Evolutionary conservation across 805 yeast genomes (phyloP), one percentile per base, ranked within the genome.

Genomic region (Cyberlindnera bimundalis): DNA sequence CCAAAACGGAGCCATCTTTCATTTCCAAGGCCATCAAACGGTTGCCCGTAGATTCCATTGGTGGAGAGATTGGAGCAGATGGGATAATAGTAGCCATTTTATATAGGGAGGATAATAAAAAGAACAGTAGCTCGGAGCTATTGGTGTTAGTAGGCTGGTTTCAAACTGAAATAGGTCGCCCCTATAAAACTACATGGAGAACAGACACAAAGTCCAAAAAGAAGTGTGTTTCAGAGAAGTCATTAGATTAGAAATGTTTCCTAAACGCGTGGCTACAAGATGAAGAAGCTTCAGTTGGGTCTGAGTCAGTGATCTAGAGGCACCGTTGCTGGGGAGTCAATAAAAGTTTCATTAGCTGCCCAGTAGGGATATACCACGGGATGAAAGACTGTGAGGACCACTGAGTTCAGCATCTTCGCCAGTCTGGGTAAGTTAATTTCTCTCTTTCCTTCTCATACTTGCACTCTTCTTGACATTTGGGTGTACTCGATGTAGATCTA

Each of bases 31-130:
- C 82, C 76, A 87, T 78, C 66, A 89, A 70, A 55, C 83, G 81
- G 71, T 86, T 88, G 54, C 87, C 87, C 44, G 81, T 79, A 41
- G 88, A 71, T 58, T 84, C 84, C 81, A 88, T 77, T 52, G 96
- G 93, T 39, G 96, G 96, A 54, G 95, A 75, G 60, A 89, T 86
- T 40, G 96, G 96, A 57, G 80, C 78, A 52, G 89, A 79, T 55
- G 83, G 81, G 53, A 62, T 63, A 49, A 61, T 43, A 35, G 42
- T 14, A 42, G 47, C 42, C 47, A 44, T 44, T 40, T 15, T 44
- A 26, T 9, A 13, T 29, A 26, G 40, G 40, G 43, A 38, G 17
- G 21, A 13, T 29, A 14, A 33, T 39, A 38, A 37, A 32, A 17
- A 37, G 39, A 29, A 41, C 42, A 27, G 41, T 35, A 28, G 41